Conservation (phyloP, 2,329 filamentous ascomycete genomes). For the Phoma sp. region DNA sequence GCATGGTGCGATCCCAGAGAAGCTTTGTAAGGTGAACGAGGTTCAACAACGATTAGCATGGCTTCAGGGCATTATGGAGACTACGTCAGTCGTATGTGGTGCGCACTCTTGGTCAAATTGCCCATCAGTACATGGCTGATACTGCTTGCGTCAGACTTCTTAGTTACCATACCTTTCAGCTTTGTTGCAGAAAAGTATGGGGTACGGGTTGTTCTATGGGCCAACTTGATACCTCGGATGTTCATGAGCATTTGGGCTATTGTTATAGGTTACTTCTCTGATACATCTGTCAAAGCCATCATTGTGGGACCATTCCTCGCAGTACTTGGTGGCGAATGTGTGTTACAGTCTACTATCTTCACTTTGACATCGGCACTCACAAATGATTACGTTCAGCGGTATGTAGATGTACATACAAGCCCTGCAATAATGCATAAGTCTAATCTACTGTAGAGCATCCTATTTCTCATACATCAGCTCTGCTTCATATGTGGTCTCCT, state of each 20-base stretch:
- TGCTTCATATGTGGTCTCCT: conserved; percentile 42
- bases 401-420: not conserved
- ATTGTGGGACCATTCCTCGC: conserved; percentile 39
- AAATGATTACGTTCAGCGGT: conserved; percentile 42
- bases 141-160: conserved; percentile 30
- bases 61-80: conserved; percentile 56
- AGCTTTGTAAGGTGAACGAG: conserved; percentile 60
- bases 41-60: conserved; percentile 60
- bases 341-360: conserved; percentile 44
- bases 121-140: conserved; percentile 15
- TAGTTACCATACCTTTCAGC: conserved; percentile 45
- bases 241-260: conserved; percentile 41
- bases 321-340: conserved; percentile 45
- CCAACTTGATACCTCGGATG: conserved; percentile 40
- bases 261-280: conserved; percentile 35
- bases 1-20: conserved; percentile 56
- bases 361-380: conserved; percentile 42
- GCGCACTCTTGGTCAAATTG: conserved; percentile 15
- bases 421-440: not conserved
- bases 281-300: conserved; percentile 38
- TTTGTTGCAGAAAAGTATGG: conserved; percentile 42
- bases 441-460: conserved; percentile 32
- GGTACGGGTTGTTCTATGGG: conserved; percentile 37
- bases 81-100: conserved; percentile 45
- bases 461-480: conserved; percentile 47